Base-by-base conservation (phyloP, 2,329 filamentous ascomycete species). In the Cladorrhinum sp. region DNA sequence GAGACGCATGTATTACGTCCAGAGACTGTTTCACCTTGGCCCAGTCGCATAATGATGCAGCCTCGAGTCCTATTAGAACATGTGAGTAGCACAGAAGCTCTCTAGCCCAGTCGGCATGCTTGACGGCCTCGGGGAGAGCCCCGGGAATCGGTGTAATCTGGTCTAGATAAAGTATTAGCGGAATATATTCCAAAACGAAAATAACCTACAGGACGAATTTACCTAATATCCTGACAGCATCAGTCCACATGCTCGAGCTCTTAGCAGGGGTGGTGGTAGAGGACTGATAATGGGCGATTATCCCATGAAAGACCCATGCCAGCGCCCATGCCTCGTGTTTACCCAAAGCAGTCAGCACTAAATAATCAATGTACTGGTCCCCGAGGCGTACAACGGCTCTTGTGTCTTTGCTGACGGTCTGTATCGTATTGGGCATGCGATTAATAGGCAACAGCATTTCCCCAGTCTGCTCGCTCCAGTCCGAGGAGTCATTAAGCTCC, bases 21-120 rank as follows among this genome's bases (percentile, higher is more conserved):
- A 91, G 73, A 58, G 79, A 82, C 60, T 84, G 76, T 67, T 79
- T 81, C 3, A 90, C 89, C 49, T 80, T 79, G 10, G 80, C 75
- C 86, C 89, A 93, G 62, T 91, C 85, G 48, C 87, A 89, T 54
- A 87, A 84, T 48, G 85, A 87, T 50, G 88, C 90, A 1, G 85
- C 81, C 58, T 89, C 80, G 55, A 95, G 82, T 2, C 87, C 86
- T 24, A 88, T 83, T 18, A 93, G 81, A n/a, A 92, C 80, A 55
- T 88, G 83, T 36, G 92, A 79, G 64, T 91, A 89, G 70, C 85
- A 87, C 61, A 85, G 83, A 7, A 91, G 78, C 56, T 86, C 81
- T 59, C 78, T 80, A 55, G 87, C 83, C 87, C 88, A 92, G 62
- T 83, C 79, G 9, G 83, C 79, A 51, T 86, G 79, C 63, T 79